phyloP scores from a whole-genome alignment of 148 eudicot species.

The Rhododendron ferrugineum region DNA sequence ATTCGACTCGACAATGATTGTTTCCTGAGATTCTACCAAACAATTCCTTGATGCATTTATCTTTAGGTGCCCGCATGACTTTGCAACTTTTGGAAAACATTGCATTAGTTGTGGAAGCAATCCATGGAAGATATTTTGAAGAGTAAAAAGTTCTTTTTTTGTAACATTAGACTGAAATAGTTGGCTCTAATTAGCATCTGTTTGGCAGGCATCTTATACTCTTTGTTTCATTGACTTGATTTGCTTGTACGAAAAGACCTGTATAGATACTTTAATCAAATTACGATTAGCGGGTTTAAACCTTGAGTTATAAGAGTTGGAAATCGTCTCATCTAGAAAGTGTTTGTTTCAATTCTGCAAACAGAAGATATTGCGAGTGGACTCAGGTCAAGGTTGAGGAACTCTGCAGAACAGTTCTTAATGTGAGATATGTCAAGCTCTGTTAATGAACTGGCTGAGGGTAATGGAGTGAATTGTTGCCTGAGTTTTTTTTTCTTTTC shows the following conservation, averaged over 20 bases:
- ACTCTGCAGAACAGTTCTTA: background rate
- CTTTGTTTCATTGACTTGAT: background rate
- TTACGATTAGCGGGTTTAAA: background rate
- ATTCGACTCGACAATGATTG: background rate
- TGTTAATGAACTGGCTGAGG: background rate
- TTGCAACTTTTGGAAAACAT: background rate
- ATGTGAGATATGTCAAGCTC: background rate
- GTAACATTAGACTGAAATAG: background rate
- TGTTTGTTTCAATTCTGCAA: background rate
- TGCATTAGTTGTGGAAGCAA: background rate
- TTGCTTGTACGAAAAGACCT: background rate
- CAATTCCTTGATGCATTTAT: background rate
- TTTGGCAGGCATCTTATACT: background rate
- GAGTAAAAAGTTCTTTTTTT: background rate
- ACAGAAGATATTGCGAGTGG: background rate
- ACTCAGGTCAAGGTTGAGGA: background rate
- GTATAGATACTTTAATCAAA: background rate
- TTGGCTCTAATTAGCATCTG: background rate
- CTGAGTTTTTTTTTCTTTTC: background rate
- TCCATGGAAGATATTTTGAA: background rate
- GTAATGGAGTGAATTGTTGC: background rate
- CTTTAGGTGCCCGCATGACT: background rate
- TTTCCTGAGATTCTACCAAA: background rate
- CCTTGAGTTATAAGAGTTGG: background rate
- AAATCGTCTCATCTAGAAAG: background rate